phyloP scores from a whole-genome alignment of 202 grass and related monocot genomes.

The Schoenoplectus triqueter region DNA sequence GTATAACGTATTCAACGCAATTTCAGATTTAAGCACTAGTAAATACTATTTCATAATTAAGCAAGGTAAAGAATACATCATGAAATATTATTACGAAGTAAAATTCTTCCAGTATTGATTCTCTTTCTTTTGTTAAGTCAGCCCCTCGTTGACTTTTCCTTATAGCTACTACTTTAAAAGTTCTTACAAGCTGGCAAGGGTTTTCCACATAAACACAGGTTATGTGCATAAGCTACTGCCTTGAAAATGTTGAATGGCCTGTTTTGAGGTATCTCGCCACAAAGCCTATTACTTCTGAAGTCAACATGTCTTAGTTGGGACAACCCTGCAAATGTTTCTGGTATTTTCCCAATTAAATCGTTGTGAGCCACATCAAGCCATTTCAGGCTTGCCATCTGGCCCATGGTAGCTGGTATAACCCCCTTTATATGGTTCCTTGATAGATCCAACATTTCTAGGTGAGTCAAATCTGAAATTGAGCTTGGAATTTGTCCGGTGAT shows the following conservation, averaged over 20 bases:
- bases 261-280: constrained; percentile 67
- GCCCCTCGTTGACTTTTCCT: constrained; percentile 32
- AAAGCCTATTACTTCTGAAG: constrained; percentile 67
- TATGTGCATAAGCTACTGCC: constrained; percentile 68
- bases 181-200: constrained; percentile 68
- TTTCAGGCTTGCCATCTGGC: constrained; percentile 46
- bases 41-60: constrained; percentile 17
- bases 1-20: not conserved
- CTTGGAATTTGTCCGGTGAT: constrained; percentile 66
- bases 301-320: constrained; percentile 55
- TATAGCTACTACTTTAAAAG: not conserved
- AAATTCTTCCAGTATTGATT: not conserved
- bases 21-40: not conserved
- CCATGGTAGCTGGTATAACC: constrained; percentile 59
- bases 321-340: constrained; percentile 52
- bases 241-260: constrained; percentile 68
- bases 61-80: not conserved
- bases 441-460: constrained; percentile 59
- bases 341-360: constrained; percentile 62
- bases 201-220: constrained; percentile 79
- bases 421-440: constrained; percentile 65
- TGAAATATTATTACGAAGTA: not conserved
- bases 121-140: constrained; percentile 21
- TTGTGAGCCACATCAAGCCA: constrained; percentile 73
- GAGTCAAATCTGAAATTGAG: constrained; percentile 52